Base-by-base conservation (phyloP, 2,329 filamentous ascomycete species). In the Cladosporium sp. region DNA sequence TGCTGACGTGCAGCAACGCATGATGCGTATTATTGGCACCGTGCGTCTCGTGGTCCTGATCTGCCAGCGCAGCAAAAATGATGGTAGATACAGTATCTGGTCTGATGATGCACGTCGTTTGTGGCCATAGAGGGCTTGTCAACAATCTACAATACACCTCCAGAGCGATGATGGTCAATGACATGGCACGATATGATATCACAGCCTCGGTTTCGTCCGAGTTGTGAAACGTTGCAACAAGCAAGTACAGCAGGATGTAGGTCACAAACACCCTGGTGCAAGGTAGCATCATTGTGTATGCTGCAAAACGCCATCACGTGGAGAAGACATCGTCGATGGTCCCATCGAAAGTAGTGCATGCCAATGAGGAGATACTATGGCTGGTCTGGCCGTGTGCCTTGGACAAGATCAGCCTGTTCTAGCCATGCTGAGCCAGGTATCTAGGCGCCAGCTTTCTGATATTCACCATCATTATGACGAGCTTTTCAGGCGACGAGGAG, bases 381-480 rank as follows among this genome's bases (percentile, higher is more conserved):
- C 52, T 31, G 52, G 18, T 31, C 28, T 55, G 52, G 52, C 52
- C 28, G 31, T 33, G 16, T 31, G 2, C 52, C 52, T 55, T 21
- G 3, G 8, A 29, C 16, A 55, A 53, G 52, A 55, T 55, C 52
- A 55, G 52, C 52, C 52, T 59, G 56, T 59, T 59, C 56, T 59
- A 46, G 56, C 56, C 56, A 59, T n/a, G 56, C 56, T 37, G 40
- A 46, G 56, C 56, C 56, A 59, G 16, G 56, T 23, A 7, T 26
- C 56, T 37, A 59, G 56, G 56, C 56, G 56, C 33, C 56, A 59
- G 56, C 31, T 37, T 59, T 59, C 37, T 59, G 23, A 8, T 23
- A 26, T 5, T 14, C 3, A 59, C 23, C 56, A 59, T 59, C 56
- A 59, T 59, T 16, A 59, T 59, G 56, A 59, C 56, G 56, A 59